Conservation (phyloP, 106 monocot species). For the Ottelia alismoides region DNA sequence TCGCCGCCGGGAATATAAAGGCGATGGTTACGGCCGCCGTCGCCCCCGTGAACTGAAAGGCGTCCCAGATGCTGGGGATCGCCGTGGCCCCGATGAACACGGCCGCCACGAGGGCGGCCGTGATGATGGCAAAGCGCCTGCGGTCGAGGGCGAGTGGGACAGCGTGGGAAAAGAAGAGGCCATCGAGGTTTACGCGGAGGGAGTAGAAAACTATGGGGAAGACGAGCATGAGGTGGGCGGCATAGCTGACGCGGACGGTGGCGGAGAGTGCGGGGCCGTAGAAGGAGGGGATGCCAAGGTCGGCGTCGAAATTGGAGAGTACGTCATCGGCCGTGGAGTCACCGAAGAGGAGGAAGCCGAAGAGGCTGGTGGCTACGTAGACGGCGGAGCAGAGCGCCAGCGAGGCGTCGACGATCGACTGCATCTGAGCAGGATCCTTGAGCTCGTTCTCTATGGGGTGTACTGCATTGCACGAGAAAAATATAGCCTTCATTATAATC, state of each 20-base stretch:
- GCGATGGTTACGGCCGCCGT: constrained; percentile 8
- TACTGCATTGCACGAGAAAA: constrained; percentile 2
- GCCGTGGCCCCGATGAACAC: constrained; percentile 3
- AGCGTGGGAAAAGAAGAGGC: constrained; percentile 6
- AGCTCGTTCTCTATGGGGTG: constrained; percentile 19
- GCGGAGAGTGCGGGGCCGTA: neutral
- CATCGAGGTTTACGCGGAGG: constrained; percentile 3
- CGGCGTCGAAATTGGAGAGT: constrained; percentile 19
- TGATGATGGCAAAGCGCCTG: constrained; percentile 2
- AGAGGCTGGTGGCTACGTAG: constrained; percentile 17
- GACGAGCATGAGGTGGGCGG: constrained; percentile 15
- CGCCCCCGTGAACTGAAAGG: constrained; percentile 15
- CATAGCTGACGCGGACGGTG: constrained; percentile 10
- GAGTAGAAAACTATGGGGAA: constrained; percentile 12
- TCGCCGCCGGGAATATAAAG: constrained; percentile 3
- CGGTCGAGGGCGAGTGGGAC: neutral
- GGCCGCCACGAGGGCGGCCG: neutral
- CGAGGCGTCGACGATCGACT: constrained; percentile 1
- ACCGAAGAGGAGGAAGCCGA: constrained; percentile 19
- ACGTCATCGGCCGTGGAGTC: constrained; percentile 15
- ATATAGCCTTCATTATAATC: neutral
- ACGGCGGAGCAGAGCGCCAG: constrained; percentile 6
- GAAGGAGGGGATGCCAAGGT: constrained; percentile 3
- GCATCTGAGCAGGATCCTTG: constrained; percentile 6
- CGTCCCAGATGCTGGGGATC: constrained; percentile 16